Conservation (phyloP, 2,329 filamentous ascomycete species). For the Apiospora pterosperma region DNA sequence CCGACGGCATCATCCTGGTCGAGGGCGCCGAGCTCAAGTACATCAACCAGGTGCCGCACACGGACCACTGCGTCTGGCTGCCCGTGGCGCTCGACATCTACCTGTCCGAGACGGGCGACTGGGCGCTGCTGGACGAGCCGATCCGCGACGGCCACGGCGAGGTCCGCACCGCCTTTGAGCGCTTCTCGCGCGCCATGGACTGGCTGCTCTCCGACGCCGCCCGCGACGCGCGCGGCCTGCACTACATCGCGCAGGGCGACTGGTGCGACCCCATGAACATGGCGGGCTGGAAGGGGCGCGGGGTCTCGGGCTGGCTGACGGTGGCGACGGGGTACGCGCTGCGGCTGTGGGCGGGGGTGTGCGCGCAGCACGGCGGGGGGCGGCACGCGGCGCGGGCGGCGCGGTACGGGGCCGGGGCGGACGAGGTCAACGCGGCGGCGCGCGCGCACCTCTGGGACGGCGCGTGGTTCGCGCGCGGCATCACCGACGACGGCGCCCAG, state of each 20-base stretch:
- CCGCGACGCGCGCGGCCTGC: constrained; percentile 50
- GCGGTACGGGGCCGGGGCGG: constrained; percentile 41
- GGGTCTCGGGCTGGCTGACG: constrained; percentile 57
- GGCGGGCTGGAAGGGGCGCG: constrained; percentile 56
- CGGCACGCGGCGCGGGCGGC: constrained; percentile 37
- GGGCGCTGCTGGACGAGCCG: constrained; percentile 41
- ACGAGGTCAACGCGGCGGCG: constrained; percentile 45
- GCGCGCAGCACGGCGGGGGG: constrained; percentile 39
- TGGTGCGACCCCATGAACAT: constrained; percentile 63
- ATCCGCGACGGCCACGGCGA: constrained; percentile 40
- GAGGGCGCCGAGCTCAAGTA: constrained; percentile 56
- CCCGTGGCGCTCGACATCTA: constrained; percentile 53
- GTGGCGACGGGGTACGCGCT: constrained; percentile 51
- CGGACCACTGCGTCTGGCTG: constrained; percentile 58
- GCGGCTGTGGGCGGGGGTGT: constrained; percentile 51
- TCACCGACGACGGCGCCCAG: constrained; percentile 51
- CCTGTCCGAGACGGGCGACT: constrained; percentile 52
- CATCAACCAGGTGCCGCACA: constrained; percentile 59
- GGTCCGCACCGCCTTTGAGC: constrained; percentile 48
- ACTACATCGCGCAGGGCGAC: constrained; percentile 56
- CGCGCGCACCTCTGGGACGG: constrained; percentile 54
- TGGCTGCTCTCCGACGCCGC: constrained; percentile 42
- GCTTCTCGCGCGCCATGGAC: constrained; percentile 54
- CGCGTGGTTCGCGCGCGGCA: constrained; percentile 54
- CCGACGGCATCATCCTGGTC: constrained; percentile 51